These are phyloP conservation scores for Cladosporium sp. DNA, from an alignment of 2,329 filamentous ascomycete species.

Conservation along the genomic window DNA sequence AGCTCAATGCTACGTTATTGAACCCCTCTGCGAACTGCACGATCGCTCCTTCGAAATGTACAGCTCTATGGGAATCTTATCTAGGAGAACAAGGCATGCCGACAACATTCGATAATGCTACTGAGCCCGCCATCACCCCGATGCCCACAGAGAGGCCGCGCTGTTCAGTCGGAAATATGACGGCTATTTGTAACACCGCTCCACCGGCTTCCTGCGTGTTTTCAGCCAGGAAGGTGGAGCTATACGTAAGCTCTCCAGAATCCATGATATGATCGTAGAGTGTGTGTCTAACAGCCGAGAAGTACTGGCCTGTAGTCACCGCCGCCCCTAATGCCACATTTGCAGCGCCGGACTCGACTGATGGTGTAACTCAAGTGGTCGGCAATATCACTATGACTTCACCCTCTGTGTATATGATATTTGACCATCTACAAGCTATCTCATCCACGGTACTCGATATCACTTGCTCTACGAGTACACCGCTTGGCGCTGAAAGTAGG, in stretches of 20 bases:
- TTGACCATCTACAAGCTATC: conserved; percentile 6
- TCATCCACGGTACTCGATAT: not conserved
- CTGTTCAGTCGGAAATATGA: not conserved
- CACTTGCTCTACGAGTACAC: not conserved
- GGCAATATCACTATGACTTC: conserved; percentile 9
- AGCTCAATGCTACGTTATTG: not conserved
- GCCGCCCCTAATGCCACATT: not conserved
- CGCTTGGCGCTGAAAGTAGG: not conserved
- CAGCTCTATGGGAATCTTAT: conserved; percentile 1
- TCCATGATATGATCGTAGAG: not conserved
- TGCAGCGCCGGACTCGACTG: not conserved
- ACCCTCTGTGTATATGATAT: conserved; percentile 9
- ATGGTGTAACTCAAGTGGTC: not conserved
- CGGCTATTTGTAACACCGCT: not conserved
- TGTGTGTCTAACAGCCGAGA: not conserved
- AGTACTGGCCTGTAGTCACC: conserved; percentile 7
- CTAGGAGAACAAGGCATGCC: conserved; percentile 5
- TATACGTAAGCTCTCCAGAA: not conserved
- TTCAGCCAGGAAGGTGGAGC: not conserved
- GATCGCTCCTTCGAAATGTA: conserved; percentile 4
- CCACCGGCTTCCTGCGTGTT: not conserved
- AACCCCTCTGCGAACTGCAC: conserved; percentile 2
- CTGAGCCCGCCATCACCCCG: conserved; percentile 9
- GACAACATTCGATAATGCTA: not conserved
- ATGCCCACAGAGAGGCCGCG: conserved; percentile 4